These are phyloP conservation scores for Pseudonitzschia multistriata DNA, from an alignment of 108 stramenopile species.

Conservation along the genomic window DNA sequence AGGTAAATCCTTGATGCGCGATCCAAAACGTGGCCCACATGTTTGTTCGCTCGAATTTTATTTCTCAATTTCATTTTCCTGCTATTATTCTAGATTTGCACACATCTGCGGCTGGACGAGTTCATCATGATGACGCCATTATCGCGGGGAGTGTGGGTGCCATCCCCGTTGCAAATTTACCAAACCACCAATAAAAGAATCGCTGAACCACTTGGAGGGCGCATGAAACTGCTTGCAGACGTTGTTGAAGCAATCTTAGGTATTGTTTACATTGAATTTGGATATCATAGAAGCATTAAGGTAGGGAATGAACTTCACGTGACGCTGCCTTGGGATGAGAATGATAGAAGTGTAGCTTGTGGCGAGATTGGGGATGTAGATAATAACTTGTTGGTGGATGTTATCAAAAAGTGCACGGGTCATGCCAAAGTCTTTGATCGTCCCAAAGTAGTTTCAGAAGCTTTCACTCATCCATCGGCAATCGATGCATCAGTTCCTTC, in stretches of 20 bases:
- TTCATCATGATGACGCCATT: conserved; percentile 45
- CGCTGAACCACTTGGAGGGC: conserved; percentile 3
- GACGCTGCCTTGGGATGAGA: conserved; percentile 35
- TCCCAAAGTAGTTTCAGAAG: conserved; percentile 43
- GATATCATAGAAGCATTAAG: conserved; percentile 28
- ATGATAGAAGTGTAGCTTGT: conserved; percentile 9
- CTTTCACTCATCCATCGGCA: conserved; percentile 61
- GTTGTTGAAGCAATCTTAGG: conserved; percentile 60
- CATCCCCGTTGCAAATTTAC: conserved; percentile 20
- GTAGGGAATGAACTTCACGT: conserved; percentile 50
- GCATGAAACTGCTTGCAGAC: conserved; percentile 49
- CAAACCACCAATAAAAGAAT: not conserved
- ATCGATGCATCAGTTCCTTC: conserved; percentile 48
- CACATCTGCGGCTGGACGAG: conserved; percentile 24
- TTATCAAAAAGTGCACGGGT: conserved; percentile 13
- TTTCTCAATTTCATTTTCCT: not conserved
- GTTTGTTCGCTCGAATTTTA: not conserved
- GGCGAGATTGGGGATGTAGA: conserved; percentile 13
- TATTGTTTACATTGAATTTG: conserved; percentile 48
- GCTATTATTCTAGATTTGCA: conserved; percentile 20
- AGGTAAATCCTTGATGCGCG: not conserved
- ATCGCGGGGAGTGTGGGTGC: conserved; percentile 46
- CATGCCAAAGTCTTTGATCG: conserved; percentile 25
- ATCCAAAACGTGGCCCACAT: not conserved
- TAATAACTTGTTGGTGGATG: not conserved